phyloP scores from a whole-genome alignment of 352 stramenopile species.

The Halophytophthora batemanensis region DNA sequence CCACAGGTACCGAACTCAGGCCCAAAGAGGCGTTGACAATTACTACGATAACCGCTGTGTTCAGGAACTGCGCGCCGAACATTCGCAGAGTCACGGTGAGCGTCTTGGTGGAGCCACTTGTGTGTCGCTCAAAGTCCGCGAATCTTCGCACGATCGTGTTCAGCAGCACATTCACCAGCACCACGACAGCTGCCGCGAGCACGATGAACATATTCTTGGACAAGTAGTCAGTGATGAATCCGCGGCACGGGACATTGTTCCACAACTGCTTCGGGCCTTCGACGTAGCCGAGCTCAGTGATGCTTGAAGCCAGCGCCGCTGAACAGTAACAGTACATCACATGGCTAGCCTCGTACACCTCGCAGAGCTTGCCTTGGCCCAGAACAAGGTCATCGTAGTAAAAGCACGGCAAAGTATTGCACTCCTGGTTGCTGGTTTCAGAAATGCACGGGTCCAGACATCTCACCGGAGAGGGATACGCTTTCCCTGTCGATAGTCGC shows the following conservation, averaged over 20 bases:
- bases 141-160: conserved; percentile 42
- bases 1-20: conserved; percentile 21
- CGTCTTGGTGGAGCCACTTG: conserved; percentile 46
- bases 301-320: conserved; percentile 19
- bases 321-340: conserved; percentile 53
- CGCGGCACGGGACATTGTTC: conserved; percentile 32
- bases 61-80: conserved; percentile 55
- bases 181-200: conserved; percentile 32
- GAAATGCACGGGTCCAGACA: conserved; percentile 42
- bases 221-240: conserved; percentile 43
- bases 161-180: conserved; percentile 49
- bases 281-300: conserved; percentile 30
- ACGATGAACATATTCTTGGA: conserved; percentile 47
- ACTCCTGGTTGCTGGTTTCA: conserved; percentile 17
- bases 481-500: conserved; percentile 8
- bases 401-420: conserved; percentile 46
- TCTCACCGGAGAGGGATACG: conserved; percentile 17
- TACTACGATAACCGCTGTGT: conserved; percentile 54
- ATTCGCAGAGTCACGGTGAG: conserved; percentile 42
- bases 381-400: conserved; percentile 30
- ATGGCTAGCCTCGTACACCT: conserved; percentile 32
- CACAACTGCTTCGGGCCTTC: conserved; percentile 32
- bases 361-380: conserved; percentile 15
- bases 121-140: conserved; percentile 44
- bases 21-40: conserved; percentile 49